Evolutionary conservation across 2,329 filamentous ascomycete genomes (phyloP).

Genomic region (Fusarium brachygibbosum): DNA sequence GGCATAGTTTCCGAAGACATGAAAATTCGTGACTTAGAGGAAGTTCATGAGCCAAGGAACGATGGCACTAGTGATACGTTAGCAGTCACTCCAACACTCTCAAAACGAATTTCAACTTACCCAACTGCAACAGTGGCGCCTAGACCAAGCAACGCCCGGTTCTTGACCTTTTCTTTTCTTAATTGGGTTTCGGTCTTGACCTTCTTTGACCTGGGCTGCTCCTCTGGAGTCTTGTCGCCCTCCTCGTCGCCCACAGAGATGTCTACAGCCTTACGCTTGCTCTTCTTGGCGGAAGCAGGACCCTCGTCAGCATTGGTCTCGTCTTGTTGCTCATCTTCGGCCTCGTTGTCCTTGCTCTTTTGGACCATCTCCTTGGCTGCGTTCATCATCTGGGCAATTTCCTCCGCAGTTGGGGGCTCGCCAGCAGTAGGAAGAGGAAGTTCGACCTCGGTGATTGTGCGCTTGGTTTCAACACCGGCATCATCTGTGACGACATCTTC

Average conservation of each 20-base stretch:
- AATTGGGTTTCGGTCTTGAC: conserved; percentile 84
- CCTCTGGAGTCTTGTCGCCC: conserved; percentile 53
- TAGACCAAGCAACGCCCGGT: conserved; percentile 86
- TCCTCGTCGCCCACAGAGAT: conserved; percentile 70
- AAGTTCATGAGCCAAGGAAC: conserved; percentile 67
- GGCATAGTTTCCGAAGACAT: conserved; percentile 39
- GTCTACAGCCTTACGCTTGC: conserved; percentile 82
- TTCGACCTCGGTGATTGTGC: conserved; percentile 81
- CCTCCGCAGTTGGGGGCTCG: conserved; percentile 79
- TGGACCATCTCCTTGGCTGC: conserved; percentile 91
- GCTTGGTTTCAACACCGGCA: conserved; percentile 74
- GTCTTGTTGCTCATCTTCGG: conserved; percentile 60
- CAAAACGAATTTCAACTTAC: conserved; percentile 69
- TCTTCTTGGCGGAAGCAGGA: conserved; percentile 62
- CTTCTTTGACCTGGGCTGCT: conserved; percentile 75
- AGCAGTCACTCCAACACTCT: conserved; percentile 11
- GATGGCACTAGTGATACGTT: conserved; percentile 56
- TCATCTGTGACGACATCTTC: conserved; percentile 69
- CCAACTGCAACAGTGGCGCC: conserved; percentile 89
- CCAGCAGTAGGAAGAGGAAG: conserved; percentile 71
- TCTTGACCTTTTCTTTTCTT: conserved; percentile 87
- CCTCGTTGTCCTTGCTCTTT: conserved; percentile 65
- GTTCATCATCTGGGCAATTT: conserved; percentile 85
- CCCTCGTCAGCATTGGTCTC: conserved; percentile 55
- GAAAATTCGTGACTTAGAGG: conserved; percentile 55